Conservation (phyloP, 805 yeast genomes). For the Suhomyces faveliae region DNA sequence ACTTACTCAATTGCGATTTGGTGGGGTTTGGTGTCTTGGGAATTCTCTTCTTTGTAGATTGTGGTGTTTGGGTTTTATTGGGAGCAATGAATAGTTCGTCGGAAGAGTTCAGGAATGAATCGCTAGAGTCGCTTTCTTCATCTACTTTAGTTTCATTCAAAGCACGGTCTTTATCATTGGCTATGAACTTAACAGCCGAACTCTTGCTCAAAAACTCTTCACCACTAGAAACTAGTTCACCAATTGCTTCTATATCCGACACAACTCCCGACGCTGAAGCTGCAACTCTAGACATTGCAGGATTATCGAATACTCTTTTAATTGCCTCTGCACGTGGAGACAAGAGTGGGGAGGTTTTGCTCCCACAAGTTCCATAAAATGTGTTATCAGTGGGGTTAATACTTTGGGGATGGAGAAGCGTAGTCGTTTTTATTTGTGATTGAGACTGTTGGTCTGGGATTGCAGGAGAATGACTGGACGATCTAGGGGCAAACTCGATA, state of each 20-base stretch:
- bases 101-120: constrained; percentile 10
- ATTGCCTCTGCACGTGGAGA: constrained; percentile 42
- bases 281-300: constrained; percentile 32
- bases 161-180: constrained; percentile 30
- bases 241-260: constrained; percentile 11
- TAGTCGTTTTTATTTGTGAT: background rate
- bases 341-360: constrained; percentile 11
- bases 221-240: constrained; percentile 6
- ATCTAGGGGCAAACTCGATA: constrained; percentile 3
- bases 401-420: background rate
- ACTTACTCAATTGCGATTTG: constrained; percentile 18
- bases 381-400: background rate
- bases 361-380: constrained; percentile 1
- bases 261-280: constrained; percentile 11
- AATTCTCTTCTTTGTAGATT: constrained; percentile 13
- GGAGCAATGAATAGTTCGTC: constrained; percentile 10
- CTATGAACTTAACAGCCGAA: constrained; percentile 25
- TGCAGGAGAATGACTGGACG: background rate
- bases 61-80: background rate
- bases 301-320: constrained; percentile 42
- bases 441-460: background rate
- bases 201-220: constrained; percentile 4
- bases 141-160: constrained; percentile 1
- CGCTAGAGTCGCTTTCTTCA: constrained; percentile 5
- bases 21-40: constrained; percentile 44